phyloP scores from a whole-genome alignment of 495 filamentous ascomycete species.

The Aspergillus panamensis region DNA sequence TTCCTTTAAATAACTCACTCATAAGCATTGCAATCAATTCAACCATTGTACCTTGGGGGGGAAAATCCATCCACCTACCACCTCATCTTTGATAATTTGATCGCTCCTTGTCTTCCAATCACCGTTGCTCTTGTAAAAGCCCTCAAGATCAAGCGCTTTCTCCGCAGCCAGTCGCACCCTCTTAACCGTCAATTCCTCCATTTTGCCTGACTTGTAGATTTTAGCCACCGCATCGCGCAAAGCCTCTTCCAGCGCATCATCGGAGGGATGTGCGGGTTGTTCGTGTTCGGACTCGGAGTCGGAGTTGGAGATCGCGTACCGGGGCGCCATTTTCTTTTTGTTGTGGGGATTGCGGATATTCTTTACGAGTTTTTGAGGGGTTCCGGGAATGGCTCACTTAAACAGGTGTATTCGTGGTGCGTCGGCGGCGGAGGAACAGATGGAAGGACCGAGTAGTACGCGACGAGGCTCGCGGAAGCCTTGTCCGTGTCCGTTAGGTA shows the following conservation, averaged over 20 bases:
- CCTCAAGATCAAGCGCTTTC: constrained; percentile 59
- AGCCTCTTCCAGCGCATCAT: constrained; percentile 45
- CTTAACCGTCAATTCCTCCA: constrained; percentile 72
- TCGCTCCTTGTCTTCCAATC: constrained; percentile 83
- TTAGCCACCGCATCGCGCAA: constrained; percentile 58
- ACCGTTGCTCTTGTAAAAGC: constrained; percentile 61
- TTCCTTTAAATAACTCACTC: constrained; percentile 17
- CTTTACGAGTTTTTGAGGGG: no score
- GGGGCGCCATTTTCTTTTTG: constrained; percentile 30
- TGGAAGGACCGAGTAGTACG: no score
- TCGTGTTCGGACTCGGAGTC: constrained; percentile 35
- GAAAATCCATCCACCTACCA: constrained; percentile 50
- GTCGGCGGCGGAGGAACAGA: no score
- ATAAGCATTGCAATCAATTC: constrained; percentile 6
- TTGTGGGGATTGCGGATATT: not conserved
- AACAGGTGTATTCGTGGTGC: no score
- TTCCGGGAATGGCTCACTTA: no score
- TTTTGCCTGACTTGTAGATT: constrained; percentile 54
- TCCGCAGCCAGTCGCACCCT: constrained; percentile 66
- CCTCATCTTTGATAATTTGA: constrained; percentile 61
- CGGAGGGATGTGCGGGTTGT: constrained; percentile 25
- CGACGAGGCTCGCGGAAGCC: no score
- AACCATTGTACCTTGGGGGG: not conserved
- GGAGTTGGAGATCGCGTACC: constrained; percentile 32
- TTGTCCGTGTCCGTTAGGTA: no score